Evolutionary conservation across 495 filamentous ascomycete genomes (phyloP), one percentile per base, ranked within the genome.

Genomic region (Parathielavia appendiculata): DNA sequence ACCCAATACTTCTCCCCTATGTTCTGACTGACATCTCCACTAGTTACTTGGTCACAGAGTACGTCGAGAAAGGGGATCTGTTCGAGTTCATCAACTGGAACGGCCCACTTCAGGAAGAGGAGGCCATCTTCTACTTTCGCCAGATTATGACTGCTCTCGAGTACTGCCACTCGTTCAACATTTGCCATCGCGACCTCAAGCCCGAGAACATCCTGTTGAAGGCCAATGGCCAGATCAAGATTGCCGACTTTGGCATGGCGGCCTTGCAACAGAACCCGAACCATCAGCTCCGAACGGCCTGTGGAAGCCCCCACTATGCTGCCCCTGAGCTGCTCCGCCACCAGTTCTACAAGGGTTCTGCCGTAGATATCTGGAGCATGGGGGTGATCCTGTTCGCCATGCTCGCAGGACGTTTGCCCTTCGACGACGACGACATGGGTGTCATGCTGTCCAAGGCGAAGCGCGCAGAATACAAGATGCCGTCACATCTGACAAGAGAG

Each of bases 181-280:
- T 99, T 58, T 95, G 91, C 70, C 93, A 99, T 66, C 87, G 93
- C 26, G 93, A 99, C 60, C 75, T 99, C 35, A 99, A 99, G 73
- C 93, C 91, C 0, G 93, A 99, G 73, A 99, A 99, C 64, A 96
- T 98, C 40, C 77, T 99, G 16, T 71, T 99, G 30, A 89, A 91
- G 57, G 71, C 70, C 7, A 71, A 83, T 13, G 78, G 79, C 22
- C 84, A 88, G 45, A 79, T 97, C 70, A 97, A 97, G 71, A 83
- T 99, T 39, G 92, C 90, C 35, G 93, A 99, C 70, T 99, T 97
- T 70, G 92, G 93, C 17, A 96, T 99, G 91, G 93, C 95, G 17
- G 91, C 91, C 13, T 74, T 97, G 32, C 92, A 97, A 61, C 92
- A 95, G 30, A 75, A 78, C 14, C 76, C 76, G 11, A 82, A 80